Base-by-base conservation (phyloP, 768 basidiomycete genomes). In the Boletus rex-veris region DNA sequence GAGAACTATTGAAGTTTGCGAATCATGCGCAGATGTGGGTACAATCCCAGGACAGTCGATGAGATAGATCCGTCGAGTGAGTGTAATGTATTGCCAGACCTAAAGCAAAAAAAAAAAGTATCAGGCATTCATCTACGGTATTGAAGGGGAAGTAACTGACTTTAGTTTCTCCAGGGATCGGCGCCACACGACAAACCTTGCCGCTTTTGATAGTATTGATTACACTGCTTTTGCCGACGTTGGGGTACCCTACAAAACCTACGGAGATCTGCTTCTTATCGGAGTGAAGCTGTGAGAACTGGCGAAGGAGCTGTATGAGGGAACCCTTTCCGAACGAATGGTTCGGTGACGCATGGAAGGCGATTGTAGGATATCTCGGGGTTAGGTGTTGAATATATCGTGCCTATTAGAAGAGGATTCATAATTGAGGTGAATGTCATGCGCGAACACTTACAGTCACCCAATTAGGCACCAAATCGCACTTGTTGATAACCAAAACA, bases 241-340 rank as follows among this genome's bases (percentile, higher is more conserved):
- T 99, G 8, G 97, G 96, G 73, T 99, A 99, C 46, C 97, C 96
- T 61, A 99, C 82, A 68, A 99, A 92, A 14, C 96, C 96, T 59
- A 99, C 94, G 18, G 92, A 96, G 63, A 99, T 98, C 70, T 99
- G 96, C 74, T 97, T 98, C 78, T 97, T 98, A 76, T 99, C 97
- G 11, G 92, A 91, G 72, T 98, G 97, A 36, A 98, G 83, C 61
- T 92, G 91, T 5, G 94, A 90, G 71, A 99, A 99, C 67, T 98
- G 97, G 26, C 97, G 84, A 43, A 99, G 81, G 42, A 98, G 83
- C 72, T 97, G 94, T 63, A 99, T 99, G 56, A 99, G 85, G 18
- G 97, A 92, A 18, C 96, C 96, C 74, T 99, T 98, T 64, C 96
- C 97, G 66, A 99, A 99, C 1, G 96, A 97, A 75, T 99, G 95